Evolutionary conservation across 495 filamentous ascomycete species (phyloP).

Genomic region (Neurospora sp.): DNA sequence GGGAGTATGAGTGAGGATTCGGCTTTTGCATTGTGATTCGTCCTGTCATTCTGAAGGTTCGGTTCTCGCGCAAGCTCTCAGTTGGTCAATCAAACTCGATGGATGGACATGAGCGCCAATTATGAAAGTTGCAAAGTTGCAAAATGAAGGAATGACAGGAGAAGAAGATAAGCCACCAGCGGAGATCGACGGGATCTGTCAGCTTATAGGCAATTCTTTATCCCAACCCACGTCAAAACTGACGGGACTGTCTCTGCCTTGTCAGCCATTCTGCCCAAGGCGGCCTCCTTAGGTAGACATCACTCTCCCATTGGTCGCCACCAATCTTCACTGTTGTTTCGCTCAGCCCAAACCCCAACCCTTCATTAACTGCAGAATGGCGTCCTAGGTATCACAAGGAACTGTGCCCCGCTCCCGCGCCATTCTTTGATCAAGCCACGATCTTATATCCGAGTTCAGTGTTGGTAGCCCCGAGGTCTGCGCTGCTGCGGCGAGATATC

Average conservation of each 20-base stretch:
- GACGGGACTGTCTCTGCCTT: background rate
- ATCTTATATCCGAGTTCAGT: background rate
- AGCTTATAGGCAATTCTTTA: background rate
- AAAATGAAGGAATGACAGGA: background rate
- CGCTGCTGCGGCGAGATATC: background rate
- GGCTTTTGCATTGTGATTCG: background rate
- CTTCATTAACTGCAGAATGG: background rate
- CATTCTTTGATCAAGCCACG: background rate
- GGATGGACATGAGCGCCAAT: background rate
- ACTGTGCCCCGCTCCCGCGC: background rate
- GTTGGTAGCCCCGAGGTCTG: background rate
- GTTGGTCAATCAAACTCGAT: background rate
- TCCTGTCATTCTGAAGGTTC: background rate
- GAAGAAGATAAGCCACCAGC: background rate
- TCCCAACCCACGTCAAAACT: background rate
- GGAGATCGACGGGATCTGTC: background rate
- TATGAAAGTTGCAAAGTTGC: background rate
- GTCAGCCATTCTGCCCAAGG: background rate
- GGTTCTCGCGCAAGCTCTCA: background rate
- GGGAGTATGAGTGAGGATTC: background rate
- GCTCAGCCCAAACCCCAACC: no score
- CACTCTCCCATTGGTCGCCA: background rate
- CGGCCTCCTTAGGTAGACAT: background rate
- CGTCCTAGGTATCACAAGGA: background rate
- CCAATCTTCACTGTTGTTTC: background rate